Evolutionary conservation across 495 filamentous ascomycete genomes (phyloP), one percentile per base, ranked within the genome.

Genomic region (Aspergillus diversus): DNA sequence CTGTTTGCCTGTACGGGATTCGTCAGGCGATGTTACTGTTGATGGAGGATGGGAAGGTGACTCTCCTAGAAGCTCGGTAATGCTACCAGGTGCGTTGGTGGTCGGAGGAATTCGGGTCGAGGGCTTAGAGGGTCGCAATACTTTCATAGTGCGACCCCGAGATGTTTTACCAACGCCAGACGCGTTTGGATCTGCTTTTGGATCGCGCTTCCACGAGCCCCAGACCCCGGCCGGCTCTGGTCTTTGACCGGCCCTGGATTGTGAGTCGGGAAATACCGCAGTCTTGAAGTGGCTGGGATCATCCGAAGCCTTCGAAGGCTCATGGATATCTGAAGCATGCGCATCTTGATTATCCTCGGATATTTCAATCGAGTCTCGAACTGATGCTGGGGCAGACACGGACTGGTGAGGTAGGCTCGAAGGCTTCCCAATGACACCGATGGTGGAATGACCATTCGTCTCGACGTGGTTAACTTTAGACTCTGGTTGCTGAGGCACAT

Each of bases 101-200:
- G 62, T 60, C 39, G 72, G 65, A 17, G 76, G 76, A 7, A 76
- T 75, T 3, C 84, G 83, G 13, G 71, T 71, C 21, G 71, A 66
- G 1, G 83, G 68, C 67, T 88, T 90, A 43, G 78, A 83, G 9
- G 90, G 85, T 61, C 88, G 86, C n/a, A 93, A 80, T 8, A 93
- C 85, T 77, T 92, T 93, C 90, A 92, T 92, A 33, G 84, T 81
- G 54, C 89, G 85, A 32, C 77, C 75, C 3, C 83, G 75, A 37
- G 77, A 73, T n/a, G 71, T 68, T 55, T 83, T 86, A 54, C 75
- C 79, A 37, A 77, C 69, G 31, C 70, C 66, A 55, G 63, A 55
- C 5, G 76, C 76, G 61, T 69, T 81, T 1, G 80, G 75, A 48
- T 84, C 81, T 5, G 76, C 63, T 35, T 80, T 77, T 16, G 80